Evolutionary conservation across 305 asterid genomes (phyloP).

Genomic region (Fraxinus albicans): DNA sequence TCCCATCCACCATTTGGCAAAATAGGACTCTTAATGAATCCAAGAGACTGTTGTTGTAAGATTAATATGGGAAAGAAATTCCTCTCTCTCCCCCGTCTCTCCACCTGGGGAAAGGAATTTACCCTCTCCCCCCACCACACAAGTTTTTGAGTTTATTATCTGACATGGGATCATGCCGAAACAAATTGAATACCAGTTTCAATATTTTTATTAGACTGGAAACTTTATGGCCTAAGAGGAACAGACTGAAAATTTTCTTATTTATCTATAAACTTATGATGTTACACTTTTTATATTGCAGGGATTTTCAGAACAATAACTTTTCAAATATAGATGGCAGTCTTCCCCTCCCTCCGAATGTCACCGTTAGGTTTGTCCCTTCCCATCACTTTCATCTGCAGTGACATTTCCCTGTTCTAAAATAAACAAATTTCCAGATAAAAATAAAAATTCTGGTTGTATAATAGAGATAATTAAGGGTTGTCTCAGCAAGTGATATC

Average conservation of each 20-base stretch:
- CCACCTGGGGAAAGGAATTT: neutral
- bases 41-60: slow-evolving; percentile 74
- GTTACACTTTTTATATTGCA: slow-evolving; percentile 36
- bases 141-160: neutral
- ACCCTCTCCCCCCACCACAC: neutral
- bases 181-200: neutral
- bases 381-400: neutral
- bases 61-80: slow-evolving; percentile 13
- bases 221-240: neutral
- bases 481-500: neutral
- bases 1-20: slow-evolving; percentile 82
- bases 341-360: slow-evolving; percentile 44
- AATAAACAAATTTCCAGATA: neutral
- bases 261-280: neutral
- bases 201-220: neutral
- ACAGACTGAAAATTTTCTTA: neutral
- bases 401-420: neutral
- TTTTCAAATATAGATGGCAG: slow-evolving; percentile 60
- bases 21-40: slow-evolving; percentile 60
- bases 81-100: neutral
- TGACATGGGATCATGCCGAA: neutral
- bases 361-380: slow-evolving; percentile 50
- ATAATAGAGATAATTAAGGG: neutral
- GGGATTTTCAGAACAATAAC: slow-evolving; percentile 71
- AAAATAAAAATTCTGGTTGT: neutral